Percentiles rank a stretch among this genome's conserved stretches.
phyloP scores from a whole-genome alignment of 2,329 filamentous ascomycete genomes.

The Colletotrichum gloeosporioides region DNA sequence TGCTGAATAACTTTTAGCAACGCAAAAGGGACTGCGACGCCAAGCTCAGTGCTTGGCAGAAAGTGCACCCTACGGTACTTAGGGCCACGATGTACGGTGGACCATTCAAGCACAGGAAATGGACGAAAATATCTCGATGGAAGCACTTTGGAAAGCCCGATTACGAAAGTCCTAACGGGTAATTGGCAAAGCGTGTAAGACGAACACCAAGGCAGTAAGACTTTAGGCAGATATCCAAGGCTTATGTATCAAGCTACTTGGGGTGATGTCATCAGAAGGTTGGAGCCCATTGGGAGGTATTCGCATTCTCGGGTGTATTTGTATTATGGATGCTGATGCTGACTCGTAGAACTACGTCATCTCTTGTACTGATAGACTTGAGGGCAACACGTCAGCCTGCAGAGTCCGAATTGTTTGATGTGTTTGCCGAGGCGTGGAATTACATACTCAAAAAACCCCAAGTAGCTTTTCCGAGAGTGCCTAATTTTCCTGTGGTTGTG shows the following conservation, averaged over 20 bases:
- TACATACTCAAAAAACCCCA: neutral
- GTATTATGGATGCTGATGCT: neutral
- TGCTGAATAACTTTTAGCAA: fast-evolving
- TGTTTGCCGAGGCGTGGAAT: neutral
- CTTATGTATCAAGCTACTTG: neutral
- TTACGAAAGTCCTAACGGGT: neutral
- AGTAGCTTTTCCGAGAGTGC: neutral
- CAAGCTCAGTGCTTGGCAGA: neutral
- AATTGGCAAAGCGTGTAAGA: neutral
- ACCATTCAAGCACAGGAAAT: neutral
- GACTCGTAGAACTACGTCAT: neutral
- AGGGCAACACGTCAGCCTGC: neutral
- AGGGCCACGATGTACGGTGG: neutral
- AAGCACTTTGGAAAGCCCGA: neutral
- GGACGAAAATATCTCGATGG: neutral
- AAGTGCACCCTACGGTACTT: neutral
- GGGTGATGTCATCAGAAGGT: neutral
- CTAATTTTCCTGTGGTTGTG: neutral
- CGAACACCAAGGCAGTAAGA: neutral
- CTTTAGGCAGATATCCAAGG: neutral
- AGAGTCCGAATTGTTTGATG: neutral
- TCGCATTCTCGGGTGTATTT: neutral
- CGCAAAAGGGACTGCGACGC: neutral
- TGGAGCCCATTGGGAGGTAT: neutral
- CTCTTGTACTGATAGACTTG: neutral